Evolutionary conservation across 2,329 filamentous ascomycete species (phyloP).

Genomic region (Colletotrichum sp.): DNA sequence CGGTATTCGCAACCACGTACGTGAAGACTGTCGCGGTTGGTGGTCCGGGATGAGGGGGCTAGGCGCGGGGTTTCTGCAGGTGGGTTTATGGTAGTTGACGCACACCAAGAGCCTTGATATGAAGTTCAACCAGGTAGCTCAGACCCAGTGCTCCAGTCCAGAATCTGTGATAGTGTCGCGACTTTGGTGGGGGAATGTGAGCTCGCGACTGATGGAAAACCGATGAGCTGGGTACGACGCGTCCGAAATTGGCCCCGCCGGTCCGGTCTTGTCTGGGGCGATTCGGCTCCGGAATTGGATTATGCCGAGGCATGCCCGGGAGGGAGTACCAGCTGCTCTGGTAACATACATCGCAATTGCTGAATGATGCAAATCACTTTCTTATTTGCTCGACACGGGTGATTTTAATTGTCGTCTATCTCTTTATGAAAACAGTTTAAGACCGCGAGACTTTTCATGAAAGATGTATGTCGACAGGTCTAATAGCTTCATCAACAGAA

Average conservation of each 20-base stretch:
- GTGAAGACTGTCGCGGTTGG: not conserved
- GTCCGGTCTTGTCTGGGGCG: not conserved
- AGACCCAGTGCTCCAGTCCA: not conserved
- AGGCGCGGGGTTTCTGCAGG: not conserved
- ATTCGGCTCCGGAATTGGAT: not conserved
- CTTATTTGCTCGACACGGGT: not conserved
- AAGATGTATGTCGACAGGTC: not conserved
- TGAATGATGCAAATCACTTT: not conserved
- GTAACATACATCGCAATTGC: not conserved
- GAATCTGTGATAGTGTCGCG: not conserved
- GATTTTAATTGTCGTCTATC: not conserved
- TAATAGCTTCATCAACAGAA: not conserved
- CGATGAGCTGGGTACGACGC: not conserved
- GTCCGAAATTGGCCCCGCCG: not conserved
- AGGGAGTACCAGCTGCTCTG: not conserved
- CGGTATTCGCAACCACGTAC: not conserved
- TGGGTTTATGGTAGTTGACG: not conserved
- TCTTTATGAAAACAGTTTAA: not conserved
- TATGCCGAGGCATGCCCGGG: conserved; percentile 11
- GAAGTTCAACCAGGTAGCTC: not conserved
- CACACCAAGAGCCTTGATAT: not conserved
- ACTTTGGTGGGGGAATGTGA: not conserved
- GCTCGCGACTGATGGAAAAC: not conserved
- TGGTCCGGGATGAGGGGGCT: not conserved
- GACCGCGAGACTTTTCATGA: not conserved